These are phyloP conservation scores for Wickerhamomyces pijperi DNA, from an alignment of 805 yeast genomes.

Conservation along the genomic window DNA sequence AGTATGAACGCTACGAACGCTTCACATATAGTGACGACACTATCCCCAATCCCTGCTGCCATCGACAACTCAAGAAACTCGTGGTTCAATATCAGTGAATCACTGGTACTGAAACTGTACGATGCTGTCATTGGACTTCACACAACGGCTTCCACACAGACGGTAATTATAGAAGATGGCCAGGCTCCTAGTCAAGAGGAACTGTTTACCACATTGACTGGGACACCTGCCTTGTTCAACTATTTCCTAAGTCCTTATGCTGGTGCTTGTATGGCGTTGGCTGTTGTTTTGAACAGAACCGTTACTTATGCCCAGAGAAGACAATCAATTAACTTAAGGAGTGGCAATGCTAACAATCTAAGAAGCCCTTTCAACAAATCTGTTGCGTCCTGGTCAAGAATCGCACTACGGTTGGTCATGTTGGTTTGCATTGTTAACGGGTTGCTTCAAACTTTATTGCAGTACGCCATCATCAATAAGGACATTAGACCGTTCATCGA, in stretches of 20 bases:
- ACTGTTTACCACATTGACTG: not conserved
- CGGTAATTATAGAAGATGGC: no score
- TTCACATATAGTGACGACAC: no score
- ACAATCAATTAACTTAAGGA: not conserved
- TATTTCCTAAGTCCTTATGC: conserved; percentile 42
- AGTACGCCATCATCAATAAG: conserved; percentile 2
- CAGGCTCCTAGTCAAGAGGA: no score
- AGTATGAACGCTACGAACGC: no score
- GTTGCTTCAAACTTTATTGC: not conserved
- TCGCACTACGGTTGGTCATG: not conserved
- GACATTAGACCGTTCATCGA: no score
- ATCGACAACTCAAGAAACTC: no score
- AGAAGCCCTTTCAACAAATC: not conserved
- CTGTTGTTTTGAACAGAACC: conserved; percentile 46
- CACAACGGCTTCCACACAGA: no score
- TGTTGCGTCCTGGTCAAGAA: not conserved
- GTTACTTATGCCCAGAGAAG: conserved; percentile 46
- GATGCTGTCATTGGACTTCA: no score
- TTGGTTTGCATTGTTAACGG: not conserved
- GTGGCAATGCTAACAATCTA: not conserved
- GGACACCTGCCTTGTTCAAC: conserved; percentile 16
- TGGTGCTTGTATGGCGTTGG: conserved; percentile 43
- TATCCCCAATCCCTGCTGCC: no score
- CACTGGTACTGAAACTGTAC: no score
- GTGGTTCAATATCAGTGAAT: no score